phyloP scores from a whole-genome alignment of 345 rosid species.

The Populus alba region DNA sequence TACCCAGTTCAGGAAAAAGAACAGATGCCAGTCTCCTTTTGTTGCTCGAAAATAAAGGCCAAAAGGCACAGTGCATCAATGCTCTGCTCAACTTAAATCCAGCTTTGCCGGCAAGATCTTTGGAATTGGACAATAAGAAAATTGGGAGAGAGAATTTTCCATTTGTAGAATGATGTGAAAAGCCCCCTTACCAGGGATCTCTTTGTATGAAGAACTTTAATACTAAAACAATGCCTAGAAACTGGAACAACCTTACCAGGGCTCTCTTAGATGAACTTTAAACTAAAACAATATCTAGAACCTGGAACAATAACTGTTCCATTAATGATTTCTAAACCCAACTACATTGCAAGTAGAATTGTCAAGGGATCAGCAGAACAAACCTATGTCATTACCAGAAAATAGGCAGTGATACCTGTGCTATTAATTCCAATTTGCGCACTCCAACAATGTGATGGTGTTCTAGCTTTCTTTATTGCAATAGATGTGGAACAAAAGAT shows the following conservation, averaged over 20 bases:
- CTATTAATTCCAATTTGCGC: constrained; percentile 42
- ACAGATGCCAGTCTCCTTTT: constrained; percentile 49
- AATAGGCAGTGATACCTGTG: constrained; percentile 46
- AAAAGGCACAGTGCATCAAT: constrained; percentile 44
- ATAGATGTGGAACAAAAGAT: constrained; percentile 17
- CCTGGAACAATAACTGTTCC: constrained; percentile 18
- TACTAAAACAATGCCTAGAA: constrained; percentile 13
- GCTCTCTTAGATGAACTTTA: constrained; percentile 5
- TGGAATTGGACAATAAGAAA: constrained; percentile 38
- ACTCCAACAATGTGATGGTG: constrained; percentile 30
- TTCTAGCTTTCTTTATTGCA: constrained; percentile 21
- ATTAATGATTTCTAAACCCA: constrained; percentile 30
- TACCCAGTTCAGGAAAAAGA: constrained; percentile 55
- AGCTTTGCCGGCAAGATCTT: constrained; percentile 47
- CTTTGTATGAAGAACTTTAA: constrained; percentile 31
- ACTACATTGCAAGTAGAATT: constrained; percentile 22
- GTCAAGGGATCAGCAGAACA: constrained; percentile 26
- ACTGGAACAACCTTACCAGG: constrained; percentile 48
- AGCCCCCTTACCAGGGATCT: constrained; percentile 52
- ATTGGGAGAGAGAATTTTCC: constrained; percentile 23
- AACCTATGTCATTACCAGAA: constrained; percentile 23
- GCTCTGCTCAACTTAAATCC: constrained; percentile 50
- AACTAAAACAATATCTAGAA: constrained; percentile 32
- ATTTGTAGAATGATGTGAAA: constrained; percentile 19
- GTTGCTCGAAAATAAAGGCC: constrained; percentile 51